A percentile compares a stretch with the other conserved stretches of the same genome.
Conservation (phyloP, 139 green algal species). For the Closterium sp. region DNA sequence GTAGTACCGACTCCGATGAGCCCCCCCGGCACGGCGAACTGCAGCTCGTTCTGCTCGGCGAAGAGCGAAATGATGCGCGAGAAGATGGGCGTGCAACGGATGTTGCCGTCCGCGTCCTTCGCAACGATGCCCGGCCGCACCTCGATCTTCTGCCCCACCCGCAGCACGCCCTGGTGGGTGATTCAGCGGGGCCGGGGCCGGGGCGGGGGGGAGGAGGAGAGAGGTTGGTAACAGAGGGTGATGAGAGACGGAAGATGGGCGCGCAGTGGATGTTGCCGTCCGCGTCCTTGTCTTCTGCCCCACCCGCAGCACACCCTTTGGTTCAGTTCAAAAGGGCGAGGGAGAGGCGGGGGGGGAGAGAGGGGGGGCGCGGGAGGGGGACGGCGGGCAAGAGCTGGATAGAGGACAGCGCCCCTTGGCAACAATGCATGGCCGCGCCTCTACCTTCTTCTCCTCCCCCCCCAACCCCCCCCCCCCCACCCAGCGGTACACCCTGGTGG, state of each 20-base stretch:
- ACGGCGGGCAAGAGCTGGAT: too few relatives aligned
- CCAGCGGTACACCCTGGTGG: too few relatives aligned
- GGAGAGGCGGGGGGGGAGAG: too few relatives aligned
- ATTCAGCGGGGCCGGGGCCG: background rate
- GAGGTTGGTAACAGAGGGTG: background rate
- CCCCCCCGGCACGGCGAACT: constrained; percentile 95
- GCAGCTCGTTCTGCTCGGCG: constrained; percentile 94
- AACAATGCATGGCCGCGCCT: too few relatives aligned
- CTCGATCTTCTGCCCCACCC: constrained; percentile 91
- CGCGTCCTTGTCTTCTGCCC: constrained; percentile 92
- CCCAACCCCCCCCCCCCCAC: too few relatives aligned
- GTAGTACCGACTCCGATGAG: constrained; percentile 99
- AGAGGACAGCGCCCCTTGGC: too few relatives aligned
- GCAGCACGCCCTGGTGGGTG: constrained; percentile 76
- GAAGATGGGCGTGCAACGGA: constrained; percentile 93
- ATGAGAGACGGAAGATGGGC: constrained; percentile 95
- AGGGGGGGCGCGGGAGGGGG: too few relatives aligned
- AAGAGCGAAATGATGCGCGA: constrained; percentile 93
- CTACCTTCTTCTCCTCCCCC: too few relatives aligned
- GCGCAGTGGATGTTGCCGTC: constrained; percentile 84
- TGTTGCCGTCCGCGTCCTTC: constrained; percentile 87
- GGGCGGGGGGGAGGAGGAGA: background rate
- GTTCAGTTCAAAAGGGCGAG: too few relatives aligned
- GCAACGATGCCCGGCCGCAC: constrained; percentile 94
- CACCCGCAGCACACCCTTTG: constrained; percentile 82